phyloP scores from a whole-genome alignment of 371 early-diverging fungal species.

The Thermomucor indicae-seudaticae region DNA sequence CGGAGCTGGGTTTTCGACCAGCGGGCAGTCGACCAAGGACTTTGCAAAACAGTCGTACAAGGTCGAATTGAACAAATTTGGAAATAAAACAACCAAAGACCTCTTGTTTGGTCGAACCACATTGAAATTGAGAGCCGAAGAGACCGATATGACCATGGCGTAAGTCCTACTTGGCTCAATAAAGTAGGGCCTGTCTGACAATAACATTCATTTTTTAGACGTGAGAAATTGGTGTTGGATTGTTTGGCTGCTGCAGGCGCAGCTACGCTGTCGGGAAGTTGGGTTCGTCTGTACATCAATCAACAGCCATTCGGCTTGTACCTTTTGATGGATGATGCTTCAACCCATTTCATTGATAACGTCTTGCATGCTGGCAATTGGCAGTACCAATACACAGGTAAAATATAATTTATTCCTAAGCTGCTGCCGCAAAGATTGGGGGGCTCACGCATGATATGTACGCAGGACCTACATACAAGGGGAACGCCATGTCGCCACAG shows the following conservation, averaged over 20 bases:
- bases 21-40: constrained; percentile 45
- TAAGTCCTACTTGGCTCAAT: constrained; percentile 4
- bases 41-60: constrained; percentile 47
- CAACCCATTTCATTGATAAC: constrained; percentile 38
- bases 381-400: constrained; percentile 4
- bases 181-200: not conserved
- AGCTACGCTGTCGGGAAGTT: constrained; percentile 39
- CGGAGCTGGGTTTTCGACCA: constrained; percentile 34
- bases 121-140: constrained; percentile 43
- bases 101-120: constrained; percentile 34
- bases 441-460: not conserved
- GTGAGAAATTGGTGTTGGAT: constrained; percentile 42
- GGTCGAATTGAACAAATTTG: constrained; percentile 35
- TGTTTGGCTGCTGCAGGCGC: constrained; percentile 43
- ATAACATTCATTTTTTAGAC: constrained; percentile 9
- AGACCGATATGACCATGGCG: constrained; percentile 41
- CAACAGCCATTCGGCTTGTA: constrained; percentile 37
- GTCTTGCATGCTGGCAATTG: constrained; percentile 24
- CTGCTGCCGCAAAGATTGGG: not conserved
- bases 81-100: constrained; percentile 18
- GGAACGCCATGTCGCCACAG: constrained; percentile 18
- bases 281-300: constrained; percentile 45
- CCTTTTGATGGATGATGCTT: constrained; percentile 45
- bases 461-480: constrained; percentile 22
- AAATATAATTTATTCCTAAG: no score